Evolutionary conservation across 176 grass and related monocot species (phyloP).

Genomic region (Bonia amplexicaulis): DNA sequence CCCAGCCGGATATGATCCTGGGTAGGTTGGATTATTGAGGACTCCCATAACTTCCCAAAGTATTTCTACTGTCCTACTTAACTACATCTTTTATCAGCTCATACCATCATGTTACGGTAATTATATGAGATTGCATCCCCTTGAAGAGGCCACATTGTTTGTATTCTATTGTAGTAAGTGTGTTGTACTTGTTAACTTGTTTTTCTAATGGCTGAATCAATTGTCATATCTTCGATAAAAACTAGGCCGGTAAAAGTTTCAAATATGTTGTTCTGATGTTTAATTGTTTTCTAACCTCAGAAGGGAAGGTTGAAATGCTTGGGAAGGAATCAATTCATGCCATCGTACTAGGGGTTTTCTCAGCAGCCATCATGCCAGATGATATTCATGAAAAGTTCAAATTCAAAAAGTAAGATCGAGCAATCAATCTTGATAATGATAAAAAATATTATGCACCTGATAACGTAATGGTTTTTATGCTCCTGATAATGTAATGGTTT

Average conservation of each 20-base stretch:
- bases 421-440: neutral
- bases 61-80: neutral
- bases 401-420: conserved; percentile 57
- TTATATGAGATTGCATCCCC: no score
- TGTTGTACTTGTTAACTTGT: no score
- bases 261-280: conserved; percentile 28
- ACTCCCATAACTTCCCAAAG: neutral
- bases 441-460: neutral
- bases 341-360: conserved; percentile 75
- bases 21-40: conserved; percentile 33
- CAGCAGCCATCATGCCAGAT: conserved; percentile 68
- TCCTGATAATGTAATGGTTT: conserved; percentile 1
- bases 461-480: neutral
- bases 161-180: neutral
- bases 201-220: neutral
- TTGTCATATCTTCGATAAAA: neutral
- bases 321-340: conserved; percentile 84
- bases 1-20: conserved; percentile 64
- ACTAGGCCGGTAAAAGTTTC: neutral
- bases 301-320: conserved; percentile 85
- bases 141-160: neutral
- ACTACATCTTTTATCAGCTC: neutral
- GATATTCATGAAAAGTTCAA: conserved; percentile 74
- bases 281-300: conserved; percentile 39
- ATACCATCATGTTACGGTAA: neutral